A percentile compares a stretch with the other conserved stretches of the same genome.
phyloP scores from a whole-genome alignment of 306 rosid genomes.

The Leucaena leucocephala region DNA sequence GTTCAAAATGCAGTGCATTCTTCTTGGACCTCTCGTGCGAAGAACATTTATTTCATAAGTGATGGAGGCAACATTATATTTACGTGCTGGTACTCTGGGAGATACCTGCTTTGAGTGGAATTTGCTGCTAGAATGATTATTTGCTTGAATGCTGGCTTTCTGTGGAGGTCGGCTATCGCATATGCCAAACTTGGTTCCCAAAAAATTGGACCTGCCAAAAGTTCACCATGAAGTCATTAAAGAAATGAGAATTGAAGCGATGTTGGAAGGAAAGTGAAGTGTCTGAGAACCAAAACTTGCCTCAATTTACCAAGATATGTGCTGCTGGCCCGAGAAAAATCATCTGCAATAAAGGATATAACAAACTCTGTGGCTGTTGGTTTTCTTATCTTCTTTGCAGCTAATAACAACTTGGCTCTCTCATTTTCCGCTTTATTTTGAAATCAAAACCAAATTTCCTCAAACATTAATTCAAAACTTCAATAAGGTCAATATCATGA shows the following conservation, averaged over 20 bases:
- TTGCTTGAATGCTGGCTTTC: constrained; percentile 34
- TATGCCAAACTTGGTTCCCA: constrained; percentile 69
- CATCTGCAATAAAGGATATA: constrained; percentile 58
- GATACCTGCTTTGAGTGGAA: constrained; percentile 62
- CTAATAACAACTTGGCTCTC: constrained; percentile 61
- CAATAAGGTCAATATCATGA: constrained; percentile 7
- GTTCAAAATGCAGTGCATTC: constrained; percentile 67
- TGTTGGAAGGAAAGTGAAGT: background rate
- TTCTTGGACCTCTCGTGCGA: constrained; percentile 76
- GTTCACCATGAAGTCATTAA: constrained; percentile 26
- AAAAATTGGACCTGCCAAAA: constrained; percentile 65
- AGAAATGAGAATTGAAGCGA: constrained; percentile 11
- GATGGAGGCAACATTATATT: constrained; percentile 46
- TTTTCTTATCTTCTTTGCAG: constrained; percentile 70
- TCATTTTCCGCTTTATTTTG: constrained; percentile 59
- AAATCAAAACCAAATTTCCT: constrained; percentile 32
- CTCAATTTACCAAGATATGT: constrained; percentile 77
- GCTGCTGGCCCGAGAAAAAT: constrained; percentile 64
- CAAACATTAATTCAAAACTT: constrained; percentile 23
- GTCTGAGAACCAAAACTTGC: constrained; percentile 44
- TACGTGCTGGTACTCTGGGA: constrained; percentile 57
- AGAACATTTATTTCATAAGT: constrained; percentile 65
- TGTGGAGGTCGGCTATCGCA: constrained; percentile 53
- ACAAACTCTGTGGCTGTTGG: constrained; percentile 61
- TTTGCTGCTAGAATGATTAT: constrained; percentile 48